A percentile compares a stretch with the other conserved stretches of the same genome.
Evolutionary conservation across 192 early-diverging fungal genomes (phyloP).

Genomic region (Coemansia sp.): DNA sequence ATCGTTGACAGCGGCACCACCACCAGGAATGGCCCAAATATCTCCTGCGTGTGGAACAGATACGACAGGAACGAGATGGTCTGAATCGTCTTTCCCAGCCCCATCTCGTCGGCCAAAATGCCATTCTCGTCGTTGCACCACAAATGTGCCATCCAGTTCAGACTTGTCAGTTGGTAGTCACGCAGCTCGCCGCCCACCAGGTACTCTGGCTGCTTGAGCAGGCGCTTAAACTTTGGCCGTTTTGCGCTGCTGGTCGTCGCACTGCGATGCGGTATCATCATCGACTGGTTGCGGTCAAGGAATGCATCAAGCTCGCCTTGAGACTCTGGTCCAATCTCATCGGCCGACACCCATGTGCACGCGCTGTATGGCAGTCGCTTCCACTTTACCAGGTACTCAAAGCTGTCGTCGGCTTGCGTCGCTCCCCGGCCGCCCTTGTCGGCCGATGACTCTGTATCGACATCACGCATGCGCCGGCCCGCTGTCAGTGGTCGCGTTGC

Average conservation of each 20-base stretch:
- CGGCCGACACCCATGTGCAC: constrained; percentile 83
- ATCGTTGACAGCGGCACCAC: constrained; percentile 97
- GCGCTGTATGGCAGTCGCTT: constrained; percentile 82
- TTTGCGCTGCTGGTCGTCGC: constrained; percentile 53
- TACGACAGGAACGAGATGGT: constrained; percentile 91
- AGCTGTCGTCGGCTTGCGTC: constrained; percentile 46
- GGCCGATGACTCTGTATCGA: constrained; percentile 24
- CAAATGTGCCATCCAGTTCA: constrained; percentile 96
- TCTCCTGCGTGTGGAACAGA: constrained; percentile 76
- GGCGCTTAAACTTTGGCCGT: constrained; percentile 75
- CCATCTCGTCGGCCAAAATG: constrained; percentile 95
- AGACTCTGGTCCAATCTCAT: constrained; percentile 68
- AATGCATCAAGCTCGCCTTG: constrained; percentile 87
- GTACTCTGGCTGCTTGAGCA: constrained; percentile 79
- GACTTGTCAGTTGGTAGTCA: constrained; percentile 91
- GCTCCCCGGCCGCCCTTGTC: constrained; percentile 7
- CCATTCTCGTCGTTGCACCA: constrained; percentile 97
- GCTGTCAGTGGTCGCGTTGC: constrained; percentile 57
- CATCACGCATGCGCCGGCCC: constrained; percentile 25
- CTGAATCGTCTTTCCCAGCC: constrained; percentile 96
- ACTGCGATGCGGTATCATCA: constrained; percentile 70
- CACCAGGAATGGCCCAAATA: constrained; percentile 93
- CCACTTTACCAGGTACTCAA: constrained; percentile 95
- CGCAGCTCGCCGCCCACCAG: constrained; percentile 83
- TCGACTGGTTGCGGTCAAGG: constrained; percentile 73